Evolutionary conservation across 1,284 basidiomycete genomes (phyloP).

Genomic region (Athelia psychrophila): DNA sequence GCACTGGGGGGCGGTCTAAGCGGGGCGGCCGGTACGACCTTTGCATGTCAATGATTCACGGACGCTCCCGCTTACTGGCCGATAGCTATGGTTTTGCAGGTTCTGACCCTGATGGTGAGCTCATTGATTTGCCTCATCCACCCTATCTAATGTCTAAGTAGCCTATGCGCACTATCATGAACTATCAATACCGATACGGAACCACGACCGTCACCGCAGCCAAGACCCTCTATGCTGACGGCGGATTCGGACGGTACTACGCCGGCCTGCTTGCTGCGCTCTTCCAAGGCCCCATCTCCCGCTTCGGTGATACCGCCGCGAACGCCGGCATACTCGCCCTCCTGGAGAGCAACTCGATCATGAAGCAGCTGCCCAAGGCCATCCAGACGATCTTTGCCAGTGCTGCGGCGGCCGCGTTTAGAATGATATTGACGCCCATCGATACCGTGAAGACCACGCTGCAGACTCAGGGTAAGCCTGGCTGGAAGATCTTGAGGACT

Average conservation of each 20-base stretch:
- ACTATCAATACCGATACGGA: conserved; percentile 87
- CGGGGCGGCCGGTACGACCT: conserved; percentile 67
- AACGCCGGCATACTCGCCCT: conserved; percentile 80
- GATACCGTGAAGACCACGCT: conserved; percentile 92
- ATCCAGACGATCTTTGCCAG: conserved; percentile 74
- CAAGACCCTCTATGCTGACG: conserved; percentile 69
- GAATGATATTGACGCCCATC: conserved; percentile 84
- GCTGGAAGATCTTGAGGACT: conserved; percentile 59
- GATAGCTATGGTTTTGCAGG: conserved; percentile 85
- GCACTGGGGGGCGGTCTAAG: conserved; percentile 85
- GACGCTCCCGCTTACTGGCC: not conserved
- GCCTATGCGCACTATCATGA: conserved; percentile 88
- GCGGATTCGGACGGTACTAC: conserved; percentile 81
- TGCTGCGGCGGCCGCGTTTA: conserved; percentile 69
- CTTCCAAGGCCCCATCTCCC: conserved; percentile 71
- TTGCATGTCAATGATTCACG: not conserved
- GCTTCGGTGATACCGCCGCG: conserved; percentile 89
- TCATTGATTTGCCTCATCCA: conserved; percentile 8
- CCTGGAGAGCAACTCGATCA: conserved; percentile 64
- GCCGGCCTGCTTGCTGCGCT: conserved; percentile 81
- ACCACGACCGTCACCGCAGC: conserved; percentile 66
- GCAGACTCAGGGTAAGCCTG: conserved; percentile 80
- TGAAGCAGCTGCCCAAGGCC: conserved; percentile 58
- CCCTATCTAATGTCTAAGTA: conserved; percentile 13
- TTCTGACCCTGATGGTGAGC: conserved; percentile 76